Conservation (phyloP, 2,329 filamentous ascomycete genomes). For the Mycosphaerella arachidis region DNA sequence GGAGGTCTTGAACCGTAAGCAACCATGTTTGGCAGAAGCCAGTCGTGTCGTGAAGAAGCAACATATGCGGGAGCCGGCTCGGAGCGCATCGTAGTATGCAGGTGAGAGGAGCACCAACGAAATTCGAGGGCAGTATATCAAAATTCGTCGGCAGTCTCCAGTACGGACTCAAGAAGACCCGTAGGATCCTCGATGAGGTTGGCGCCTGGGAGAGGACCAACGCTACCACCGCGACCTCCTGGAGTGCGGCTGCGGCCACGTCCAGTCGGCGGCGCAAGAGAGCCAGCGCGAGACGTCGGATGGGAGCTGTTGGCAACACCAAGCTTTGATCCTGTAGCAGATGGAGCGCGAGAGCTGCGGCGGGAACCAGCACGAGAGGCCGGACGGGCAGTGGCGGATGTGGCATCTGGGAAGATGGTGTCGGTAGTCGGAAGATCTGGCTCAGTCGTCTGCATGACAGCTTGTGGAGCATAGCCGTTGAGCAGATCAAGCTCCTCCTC, state of each 20-base stretch:
- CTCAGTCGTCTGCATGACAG: conserved; percentile 6
- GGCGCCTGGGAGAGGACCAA: neutral
- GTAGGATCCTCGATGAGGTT: neutral
- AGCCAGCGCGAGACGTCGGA: conserved; percentile 11
- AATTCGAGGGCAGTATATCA: neutral
- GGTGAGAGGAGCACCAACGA: neutral
- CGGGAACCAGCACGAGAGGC: conserved; percentile 17
- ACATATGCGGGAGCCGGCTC: neutral
- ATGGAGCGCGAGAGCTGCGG: conserved; percentile 8
- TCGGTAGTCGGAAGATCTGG: conserved; percentile 12
- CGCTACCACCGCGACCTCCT: conserved; percentile 11
- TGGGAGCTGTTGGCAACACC: conserved; percentile 7
- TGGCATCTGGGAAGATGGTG: conserved; percentile 9
- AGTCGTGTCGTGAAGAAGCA: neutral
- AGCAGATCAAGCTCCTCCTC: conserved; percentile 3
- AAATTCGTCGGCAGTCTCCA: neutral
- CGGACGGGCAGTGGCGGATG: conserved; percentile 5
- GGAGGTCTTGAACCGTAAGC: neutral
- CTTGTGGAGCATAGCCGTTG: conserved; percentile 3
- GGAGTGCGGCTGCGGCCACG: conserved; percentile 17
- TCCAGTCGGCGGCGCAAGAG: conserved; percentile 7
- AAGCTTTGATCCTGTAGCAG: neutral
- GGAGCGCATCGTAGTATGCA: neutral
- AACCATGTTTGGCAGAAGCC: neutral
- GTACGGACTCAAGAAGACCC: neutral